Conservation (phyloP, 2,329 filamentous ascomycete species). For the Metarhizium robertsii region DNA sequence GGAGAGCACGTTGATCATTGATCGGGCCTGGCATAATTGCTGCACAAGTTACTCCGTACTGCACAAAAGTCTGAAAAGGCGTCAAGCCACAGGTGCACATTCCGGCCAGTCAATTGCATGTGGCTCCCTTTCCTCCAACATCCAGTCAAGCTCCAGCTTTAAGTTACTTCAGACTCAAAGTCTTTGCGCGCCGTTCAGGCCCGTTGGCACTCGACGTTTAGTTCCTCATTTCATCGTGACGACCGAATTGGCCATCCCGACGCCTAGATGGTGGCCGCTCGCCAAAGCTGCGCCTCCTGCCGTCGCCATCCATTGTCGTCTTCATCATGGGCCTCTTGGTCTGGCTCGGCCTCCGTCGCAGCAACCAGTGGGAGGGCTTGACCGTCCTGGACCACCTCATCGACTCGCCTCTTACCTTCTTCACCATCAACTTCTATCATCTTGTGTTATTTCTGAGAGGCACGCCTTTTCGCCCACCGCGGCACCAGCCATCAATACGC, state of each 20-base stretch:
- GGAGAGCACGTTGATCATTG: too few relatives aligned
- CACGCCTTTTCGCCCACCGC: conserved; percentile 48
- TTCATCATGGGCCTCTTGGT: conserved; percentile 34
- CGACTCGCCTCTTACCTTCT: conserved; percentile 55
- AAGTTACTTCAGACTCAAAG: too few relatives aligned
- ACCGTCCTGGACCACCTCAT: conserved; percentile 55
- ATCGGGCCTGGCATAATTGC: not conserved
- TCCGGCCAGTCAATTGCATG: not conserved
- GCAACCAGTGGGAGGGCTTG: conserved; percentile 36
- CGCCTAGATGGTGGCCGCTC: not conserved
- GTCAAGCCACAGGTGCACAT: not conserved
- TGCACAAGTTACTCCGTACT: not conserved
- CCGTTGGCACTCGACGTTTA: not conserved
- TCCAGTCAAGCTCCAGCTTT: not conserved
- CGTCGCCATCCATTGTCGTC: not conserved
- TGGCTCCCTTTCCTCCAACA: not conserved
- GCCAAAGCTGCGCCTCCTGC: too few relatives aligned
- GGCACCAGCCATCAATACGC: conserved; percentile 49
- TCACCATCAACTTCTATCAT: conserved; percentile 54
- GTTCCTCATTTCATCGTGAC: not conserved
- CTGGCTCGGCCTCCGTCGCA: conserved; percentile 37
- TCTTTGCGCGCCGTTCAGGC: too few relatives aligned
- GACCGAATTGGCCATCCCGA: not conserved
- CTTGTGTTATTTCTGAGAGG: conserved; percentile 60
- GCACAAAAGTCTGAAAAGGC: too few relatives aligned